Evolutionary conservation across 179 eudicot genomes (phyloP), one percentile per base, ranked within the genome.

Genomic region (Amaranthus tricolor): DNA sequence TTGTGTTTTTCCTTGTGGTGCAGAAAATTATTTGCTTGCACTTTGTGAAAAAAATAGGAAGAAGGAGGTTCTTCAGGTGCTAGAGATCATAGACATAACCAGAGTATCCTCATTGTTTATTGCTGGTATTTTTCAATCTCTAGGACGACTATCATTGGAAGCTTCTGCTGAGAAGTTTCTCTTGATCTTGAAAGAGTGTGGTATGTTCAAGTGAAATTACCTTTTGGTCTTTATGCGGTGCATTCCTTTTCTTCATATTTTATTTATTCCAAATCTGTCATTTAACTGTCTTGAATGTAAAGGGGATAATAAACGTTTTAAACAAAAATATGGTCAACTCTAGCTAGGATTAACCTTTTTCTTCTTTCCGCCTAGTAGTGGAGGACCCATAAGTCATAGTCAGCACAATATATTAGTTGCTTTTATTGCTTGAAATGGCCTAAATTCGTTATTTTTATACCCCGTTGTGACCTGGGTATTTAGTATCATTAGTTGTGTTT

Each of bases 11-110:
- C 16, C 66, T 77, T 75, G 70, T 86, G 47, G 61, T 84, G 89
- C 90, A 92, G 97, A 88, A 82, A 82, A 84, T 73, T 93, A 88
- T 76, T 81, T 95, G 79, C 73, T 95, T 83, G 99, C 99, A 12
- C 77, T 95, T 73, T 89, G 91, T 73, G 95, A 88, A 83, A 82
- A 91, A 79, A 92, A 87, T 74, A 84, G 92, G 74, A 82, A 68
- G 78, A 68, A 88, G 76, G 99, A 93, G 78, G 80, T 95, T 78
- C 78, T 80, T 82, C 79, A 78, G 70, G 82, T 93, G 62, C 72
- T 95, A 67, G 90, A 86, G 57, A 69, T 76, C 54, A 73, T 93
- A 66, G 97, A 95, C 82, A 84, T 95, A 71, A 85, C 88, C 54
- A 80, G 78, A 69, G 78, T 89, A 84, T 83, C 95, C 62, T 84